These are phyloP conservation scores for Metschnikowia matae DNA, from an alignment of 805 yeast species.

Conservation along the genomic window DNA sequence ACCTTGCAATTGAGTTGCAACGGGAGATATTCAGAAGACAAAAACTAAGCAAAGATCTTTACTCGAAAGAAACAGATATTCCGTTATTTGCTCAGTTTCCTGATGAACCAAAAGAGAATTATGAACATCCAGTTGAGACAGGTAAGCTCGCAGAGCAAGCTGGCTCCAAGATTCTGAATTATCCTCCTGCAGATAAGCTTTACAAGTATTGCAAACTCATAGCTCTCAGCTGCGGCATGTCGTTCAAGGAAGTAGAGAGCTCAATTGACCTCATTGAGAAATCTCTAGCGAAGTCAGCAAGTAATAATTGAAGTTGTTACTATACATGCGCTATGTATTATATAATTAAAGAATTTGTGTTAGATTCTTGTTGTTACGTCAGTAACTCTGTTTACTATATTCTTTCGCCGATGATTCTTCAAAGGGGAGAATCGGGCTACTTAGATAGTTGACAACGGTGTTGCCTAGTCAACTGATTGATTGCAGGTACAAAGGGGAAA, in stretches of 20 bases:
- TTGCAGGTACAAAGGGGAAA: no score
- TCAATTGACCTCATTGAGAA: slow-evolving; percentile 42
- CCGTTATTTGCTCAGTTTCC: slow-evolving; percentile 15
- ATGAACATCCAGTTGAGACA: not conserved
- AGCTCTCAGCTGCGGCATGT: slow-evolving; percentile 42
- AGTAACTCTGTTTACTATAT: no score
- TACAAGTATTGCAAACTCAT: slow-evolving; percentile 40
- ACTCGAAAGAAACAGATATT: slow-evolving; percentile 20
- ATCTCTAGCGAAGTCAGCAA: slow-evolving; percentile 27
- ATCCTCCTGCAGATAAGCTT: slow-evolving; percentile 30
- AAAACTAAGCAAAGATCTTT: slow-evolving; percentile 17
- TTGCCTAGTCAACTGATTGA: no score
- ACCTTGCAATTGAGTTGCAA: slow-evolving; percentile 26
- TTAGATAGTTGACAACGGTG: no score
- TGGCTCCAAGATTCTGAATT: slow-evolving; percentile 21
- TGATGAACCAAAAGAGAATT: slow-evolving; percentile 20
- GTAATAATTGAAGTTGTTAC: not conserved
- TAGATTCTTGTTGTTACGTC: no score
- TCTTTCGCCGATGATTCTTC: no score
- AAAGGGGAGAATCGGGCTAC: no score
- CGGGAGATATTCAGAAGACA: slow-evolving; percentile 23
- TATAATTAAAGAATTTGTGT: not conserved
- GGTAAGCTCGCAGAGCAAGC: not conserved
- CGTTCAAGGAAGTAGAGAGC: slow-evolving; percentile 35
- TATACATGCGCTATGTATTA: not conserved